A percentile compares a stretch with the other conserved stretches of the same genome.
Evolutionary conservation across 768 basidiomycete genomes (phyloP).

Genomic region (Pulveroboletus ravenelii): DNA sequence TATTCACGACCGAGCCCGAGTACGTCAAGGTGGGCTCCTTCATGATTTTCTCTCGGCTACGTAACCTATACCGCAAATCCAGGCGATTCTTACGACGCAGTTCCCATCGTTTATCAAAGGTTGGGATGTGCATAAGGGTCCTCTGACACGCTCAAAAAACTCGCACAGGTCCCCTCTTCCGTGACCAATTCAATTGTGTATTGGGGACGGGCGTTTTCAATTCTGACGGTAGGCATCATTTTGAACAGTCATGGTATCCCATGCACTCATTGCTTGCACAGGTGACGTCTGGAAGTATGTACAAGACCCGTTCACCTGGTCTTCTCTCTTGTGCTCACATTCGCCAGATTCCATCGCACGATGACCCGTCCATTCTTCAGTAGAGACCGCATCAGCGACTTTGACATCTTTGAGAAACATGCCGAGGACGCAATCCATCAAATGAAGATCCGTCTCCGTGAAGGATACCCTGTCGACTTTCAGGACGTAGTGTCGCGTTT

Average conservation of each 20-base stretch:
- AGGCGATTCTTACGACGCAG: conserved; percentile 37
- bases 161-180: conserved; percentile 20
- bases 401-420: conserved; percentile 38
- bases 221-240: conserved; percentile 30
- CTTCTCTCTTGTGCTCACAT: not conserved
- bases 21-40: conserved; percentile 32
- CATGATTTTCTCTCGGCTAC: not conserved
- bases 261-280: conserved; percentile 4
- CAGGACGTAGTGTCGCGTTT: conserved; percentile 43
- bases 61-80: not conserved
- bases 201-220: conserved; percentile 40
- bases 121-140: not conserved
- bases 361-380: conserved; percentile 43
- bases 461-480: conserved; percentile 40
- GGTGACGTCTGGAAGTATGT: conserved; percentile 38
- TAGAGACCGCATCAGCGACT: conserved; percentile 36
- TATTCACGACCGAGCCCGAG: conserved; percentile 37
- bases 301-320: not conserved
- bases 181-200: conserved; percentile 24
- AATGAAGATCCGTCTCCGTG: conserved; percentile 28
- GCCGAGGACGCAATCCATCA: conserved; percentile 31
- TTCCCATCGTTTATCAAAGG: conserved; percentile 37
- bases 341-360: conserved; percentile 35
- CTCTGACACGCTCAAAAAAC: not conserved
- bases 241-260: not conserved